Base-by-base conservation (phyloP, 1,139 yeast species). In the Sugiyamaella neomexicana region DNA sequence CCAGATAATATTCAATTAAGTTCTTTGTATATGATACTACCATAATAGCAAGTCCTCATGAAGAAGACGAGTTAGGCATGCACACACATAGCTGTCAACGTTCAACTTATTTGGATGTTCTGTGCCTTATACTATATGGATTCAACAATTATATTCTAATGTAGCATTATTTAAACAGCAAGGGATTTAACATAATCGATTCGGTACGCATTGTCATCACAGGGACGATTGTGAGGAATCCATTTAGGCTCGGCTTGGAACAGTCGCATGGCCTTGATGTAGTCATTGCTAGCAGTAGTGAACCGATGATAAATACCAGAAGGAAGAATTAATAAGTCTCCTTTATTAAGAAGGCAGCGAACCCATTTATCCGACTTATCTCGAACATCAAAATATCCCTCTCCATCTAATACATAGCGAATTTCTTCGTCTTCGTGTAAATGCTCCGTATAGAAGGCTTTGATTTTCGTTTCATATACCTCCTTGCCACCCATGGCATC, bases 381-480 rank as follows among this genome's bases (percentile, higher is more conserved):
- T 60, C 97, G 79, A 8, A 93, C 90, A 66, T 93, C 98, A 68
- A 93, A 93, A 71, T 81, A 93, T 0, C 99, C 98, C 58, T 83
- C 88, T 8, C 99, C 99, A 27, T 86, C 97, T 31, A 86, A 69
- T 56, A 90, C 81, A 72, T 90, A 91, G 60, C 99, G 78, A 68
- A 93, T 93, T 74, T 93, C 99, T 72, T 93, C 99, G 69, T 93
- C 99, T 69, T 93, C 98, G 69, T 93, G 99, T 61, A 89, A 77
- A 71, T 93, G 99, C 69, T 93, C 98, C 49, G 81, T 77, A 73
- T 86, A 89, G 71, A 91, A 91, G 53, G 72, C 79, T 58, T 79
- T 75, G 72, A 91, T 79, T 70, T 89, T 89, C 56, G 75, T 75
- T 60, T 82, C 78, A 65, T 86, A 81, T 0, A 81, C 84, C 39